These are phyloP conservation scores for Starmerella stellata DNA, from an alignment of 805 yeast species.

Conservation along the genomic window DNA sequence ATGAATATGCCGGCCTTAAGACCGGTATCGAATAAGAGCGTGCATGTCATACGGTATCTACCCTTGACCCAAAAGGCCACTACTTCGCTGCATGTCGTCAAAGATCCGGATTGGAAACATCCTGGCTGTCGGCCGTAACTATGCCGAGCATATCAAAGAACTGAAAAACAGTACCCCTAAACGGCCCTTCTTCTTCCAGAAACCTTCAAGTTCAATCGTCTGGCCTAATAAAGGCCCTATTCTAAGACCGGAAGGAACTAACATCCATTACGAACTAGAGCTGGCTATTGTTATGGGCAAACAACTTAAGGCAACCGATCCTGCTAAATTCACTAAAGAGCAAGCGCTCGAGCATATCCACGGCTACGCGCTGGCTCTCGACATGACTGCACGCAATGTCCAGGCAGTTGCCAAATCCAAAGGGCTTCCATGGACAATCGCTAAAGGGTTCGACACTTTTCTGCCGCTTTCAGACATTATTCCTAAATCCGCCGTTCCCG, in stretches of 20 bases:
- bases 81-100: no score
- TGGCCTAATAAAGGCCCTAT: conserved; percentile 55
- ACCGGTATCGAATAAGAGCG: no score
- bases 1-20: no score
- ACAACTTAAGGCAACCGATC: conserved; percentile 42
- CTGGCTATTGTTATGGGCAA: conserved; percentile 60
- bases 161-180: conserved; percentile 63
- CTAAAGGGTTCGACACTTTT: conserved; percentile 93
- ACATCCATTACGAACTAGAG: conserved; percentile 85
- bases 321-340: conserved; percentile 35
- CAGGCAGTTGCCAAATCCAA: conserved; percentile 86
- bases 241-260: conserved; percentile 60
- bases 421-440: conserved; percentile 93
- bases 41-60: no score
- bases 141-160: conserved; percentile 89
- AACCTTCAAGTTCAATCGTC: conserved; percentile 68
- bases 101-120: conserved; percentile 33
- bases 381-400: conserved; percentile 87
- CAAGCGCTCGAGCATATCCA: conserved; percentile 64
- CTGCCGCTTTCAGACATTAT: conserved; percentile 68
- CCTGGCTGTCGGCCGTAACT: conserved; percentile 90
- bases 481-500: conserved; percentile 44
- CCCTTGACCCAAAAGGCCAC: no score
- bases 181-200: conserved; percentile 82
- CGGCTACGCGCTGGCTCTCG: conserved; percentile 81